Conservation (phyloP, 345 rosid species). For the Passiflora organensis region DNA sequence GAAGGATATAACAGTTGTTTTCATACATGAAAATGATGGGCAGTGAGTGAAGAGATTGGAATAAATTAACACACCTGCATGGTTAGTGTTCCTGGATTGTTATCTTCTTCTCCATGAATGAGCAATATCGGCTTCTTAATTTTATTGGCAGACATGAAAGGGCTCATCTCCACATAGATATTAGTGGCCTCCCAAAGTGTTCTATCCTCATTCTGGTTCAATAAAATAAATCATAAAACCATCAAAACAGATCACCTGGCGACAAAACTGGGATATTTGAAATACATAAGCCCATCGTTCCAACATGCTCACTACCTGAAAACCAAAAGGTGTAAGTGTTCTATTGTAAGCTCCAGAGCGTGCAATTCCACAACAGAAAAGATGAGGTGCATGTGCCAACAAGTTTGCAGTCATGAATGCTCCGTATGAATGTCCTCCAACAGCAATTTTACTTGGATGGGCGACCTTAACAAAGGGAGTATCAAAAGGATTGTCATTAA, state of each 20-base stretch:
- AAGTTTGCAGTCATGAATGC: conserved; percentile 99
- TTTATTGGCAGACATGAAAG: conserved; percentile 91
- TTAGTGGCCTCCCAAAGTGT: conserved; percentile 93
- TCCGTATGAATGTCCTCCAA: conserved; percentile 98
- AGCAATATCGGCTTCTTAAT: conserved; percentile 95
- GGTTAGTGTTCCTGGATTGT: conserved; percentile 91
- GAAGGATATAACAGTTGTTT: no score
- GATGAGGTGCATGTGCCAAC: conserved; percentile 95
- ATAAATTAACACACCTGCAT: conserved; percentile 61
- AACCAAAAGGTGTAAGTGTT: conserved; percentile 97
- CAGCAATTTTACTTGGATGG: conserved; percentile 77
- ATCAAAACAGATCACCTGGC: conserved; percentile 11
- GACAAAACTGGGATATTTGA: neutral
- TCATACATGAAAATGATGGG: conserved; percentile 7
- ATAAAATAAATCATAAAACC: conserved; percentile 11
- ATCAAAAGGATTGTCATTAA: conserved; percentile 20
- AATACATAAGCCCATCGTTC: neutral
- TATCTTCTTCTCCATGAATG: conserved; percentile 97
- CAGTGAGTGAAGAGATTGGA: neutral
- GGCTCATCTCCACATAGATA: conserved; percentile 94
- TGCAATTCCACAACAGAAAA: conserved; percentile 90
- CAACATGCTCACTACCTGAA: conserved; percentile 55
- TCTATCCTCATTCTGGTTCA: conserved; percentile 81
- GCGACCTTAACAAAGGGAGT: conserved; percentile 57
- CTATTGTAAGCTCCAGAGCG: conserved; percentile 99